These are phyloP conservation scores for Diaporthe nobilis DNA, from an alignment of 2,329 filamentous ascomycete genomes.

Conservation along the genomic window DNA sequence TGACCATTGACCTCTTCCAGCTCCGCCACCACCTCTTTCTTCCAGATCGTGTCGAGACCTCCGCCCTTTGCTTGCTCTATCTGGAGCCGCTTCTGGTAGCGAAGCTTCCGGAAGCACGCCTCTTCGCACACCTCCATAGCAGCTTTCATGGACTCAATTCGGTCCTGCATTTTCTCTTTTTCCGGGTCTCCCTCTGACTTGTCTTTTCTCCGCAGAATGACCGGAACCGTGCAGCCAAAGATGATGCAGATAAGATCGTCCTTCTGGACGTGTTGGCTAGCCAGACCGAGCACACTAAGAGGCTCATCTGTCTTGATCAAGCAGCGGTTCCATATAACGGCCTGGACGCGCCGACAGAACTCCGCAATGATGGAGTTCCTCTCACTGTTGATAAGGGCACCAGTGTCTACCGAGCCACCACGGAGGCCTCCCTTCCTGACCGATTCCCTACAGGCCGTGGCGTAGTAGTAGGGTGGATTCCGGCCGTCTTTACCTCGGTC, in stretches of 20 bases:
- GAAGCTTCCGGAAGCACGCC: conserved; percentile 8
- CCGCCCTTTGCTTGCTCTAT: background rate
- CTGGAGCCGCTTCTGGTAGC: background rate
- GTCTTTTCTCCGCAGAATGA: conserved; percentile 40
- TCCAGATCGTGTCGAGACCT: background rate
- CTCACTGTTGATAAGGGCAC: conserved; percentile 47
- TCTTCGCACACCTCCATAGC: conserved; percentile 9
- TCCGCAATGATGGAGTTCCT: conserved; percentile 48
- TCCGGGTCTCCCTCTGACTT: background rate
- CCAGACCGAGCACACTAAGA: conserved; percentile 38
- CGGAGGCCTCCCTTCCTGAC: conserved; percentile 45
- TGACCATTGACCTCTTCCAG: background rate
- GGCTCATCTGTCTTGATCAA: conserved; percentile 44
- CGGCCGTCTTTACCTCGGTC: conserved; percentile 46
- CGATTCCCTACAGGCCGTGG: conserved; percentile 46
- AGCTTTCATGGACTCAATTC: background rate
- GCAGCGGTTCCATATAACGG: conserved; percentile 47
- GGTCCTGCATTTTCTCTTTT: background rate
- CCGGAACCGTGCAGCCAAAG: conserved; percentile 47
- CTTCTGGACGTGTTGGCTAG: conserved; percentile 31
- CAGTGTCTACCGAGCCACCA: conserved; percentile 44
- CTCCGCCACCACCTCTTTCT: background rate
- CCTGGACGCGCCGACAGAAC: conserved; percentile 47
- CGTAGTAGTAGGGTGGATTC: conserved; percentile 48
- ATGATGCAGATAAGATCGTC: conserved; percentile 46